phyloP scores from a whole-genome alignment of 1,139 yeast species.

The Saccharomycopsis hybrid region DNA sequence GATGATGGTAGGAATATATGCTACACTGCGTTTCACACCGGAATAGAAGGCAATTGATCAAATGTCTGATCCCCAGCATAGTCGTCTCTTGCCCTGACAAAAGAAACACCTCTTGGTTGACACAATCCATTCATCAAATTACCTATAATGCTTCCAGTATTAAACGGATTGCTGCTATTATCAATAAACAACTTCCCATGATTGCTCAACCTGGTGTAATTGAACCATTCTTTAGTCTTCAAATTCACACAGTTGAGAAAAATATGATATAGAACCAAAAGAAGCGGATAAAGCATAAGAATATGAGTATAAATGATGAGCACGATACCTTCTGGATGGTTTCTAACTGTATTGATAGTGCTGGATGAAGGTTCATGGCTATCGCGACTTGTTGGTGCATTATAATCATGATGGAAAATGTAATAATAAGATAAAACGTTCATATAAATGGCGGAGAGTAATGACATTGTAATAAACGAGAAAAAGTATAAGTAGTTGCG shows the following conservation, averaged over 20 bases:
- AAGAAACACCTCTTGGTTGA: slow-evolving; percentile 41
- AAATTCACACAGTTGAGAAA: slow-evolving; percentile 50
- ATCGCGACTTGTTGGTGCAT: no score
- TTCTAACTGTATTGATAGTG: slow-evolving; percentile 23
- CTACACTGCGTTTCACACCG: no score
- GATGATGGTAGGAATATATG: no score
- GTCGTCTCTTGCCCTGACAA: slow-evolving; percentile 33
- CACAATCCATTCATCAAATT: slow-evolving; percentile 47
- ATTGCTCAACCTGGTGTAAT: no score
- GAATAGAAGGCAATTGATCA: slow-evolving; percentile 23
- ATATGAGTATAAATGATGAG: slow-evolving; percentile 42
- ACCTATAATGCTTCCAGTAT: slow-evolving; percentile 31
- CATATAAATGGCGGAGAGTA: slow-evolving; percentile 25
- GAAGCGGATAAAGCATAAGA: slow-evolving; percentile 45
- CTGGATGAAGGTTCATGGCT: slow-evolving; percentile 25
- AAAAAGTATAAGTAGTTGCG: slow-evolving; percentile 59
- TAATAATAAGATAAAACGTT: slow-evolving; percentile 32
- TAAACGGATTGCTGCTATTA: slow-evolving; percentile 38
- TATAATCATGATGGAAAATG: slow-evolving; percentile 33
- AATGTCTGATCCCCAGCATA: slow-evolving; percentile 44
- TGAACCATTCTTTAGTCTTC: slow-evolving; percentile 65
- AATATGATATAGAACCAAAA: slow-evolving; percentile 48
- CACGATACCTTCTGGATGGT: slow-evolving; percentile 40
- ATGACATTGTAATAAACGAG: slow-evolving; percentile 36
- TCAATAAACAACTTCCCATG: no score